Conservation (phyloP, 768 basidiomycete species). For the Lactarius pseudohatsudake region DNA sequence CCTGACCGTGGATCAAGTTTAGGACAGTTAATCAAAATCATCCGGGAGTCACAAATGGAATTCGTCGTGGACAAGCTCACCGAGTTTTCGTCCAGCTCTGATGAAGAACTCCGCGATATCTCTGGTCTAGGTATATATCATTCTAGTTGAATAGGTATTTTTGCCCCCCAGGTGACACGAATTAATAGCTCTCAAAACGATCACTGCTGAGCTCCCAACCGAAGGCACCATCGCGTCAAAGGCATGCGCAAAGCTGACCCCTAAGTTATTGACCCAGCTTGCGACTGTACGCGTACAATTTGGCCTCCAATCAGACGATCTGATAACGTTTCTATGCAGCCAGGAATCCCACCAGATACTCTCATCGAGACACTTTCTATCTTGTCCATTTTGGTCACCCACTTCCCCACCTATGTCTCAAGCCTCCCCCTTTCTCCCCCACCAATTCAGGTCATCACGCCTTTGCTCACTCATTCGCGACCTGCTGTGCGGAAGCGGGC, state of each 20-base stretch:
- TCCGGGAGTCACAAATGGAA: slow-evolving; percentile 80
- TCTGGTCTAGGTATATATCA: slow-evolving; percentile 74
- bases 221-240: slow-evolving; percentile 77
- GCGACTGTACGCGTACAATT: slow-evolving; percentile 51
- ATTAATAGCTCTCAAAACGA: slow-evolving; percentile 82
- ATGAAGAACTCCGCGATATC: slow-evolving; percentile 93
- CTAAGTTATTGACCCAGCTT: slow-evolving; percentile 78
- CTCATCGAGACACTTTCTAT: slow-evolving; percentile 82
- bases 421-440: slow-evolving; percentile 51
- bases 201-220: slow-evolving; percentile 84
- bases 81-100: slow-evolving; percentile 78
- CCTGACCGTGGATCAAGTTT: slow-evolving; percentile 48
- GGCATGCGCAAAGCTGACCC: slow-evolving; percentile 81
- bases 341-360: slow-evolving; percentile 73
- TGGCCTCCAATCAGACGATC: neutral
- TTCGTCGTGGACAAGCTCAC: slow-evolving; percentile 88
- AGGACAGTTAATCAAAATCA: slow-evolving; percentile 87
- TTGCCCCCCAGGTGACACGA: slow-evolving; percentile 9
- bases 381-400: slow-evolving; percentile 82
- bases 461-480: slow-evolving; percentile 69
- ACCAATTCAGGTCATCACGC: slow-evolving; percentile 67
- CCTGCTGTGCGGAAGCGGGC: slow-evolving; percentile 92
- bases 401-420: slow-evolving; percentile 72
- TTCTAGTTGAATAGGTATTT: neutral
- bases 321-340: slow-evolving; percentile 38